Evolutionary conservation across 495 filamentous ascomycete genomes (phyloP).

Genomic region (Podospora bellae-mahoneyi): DNA sequence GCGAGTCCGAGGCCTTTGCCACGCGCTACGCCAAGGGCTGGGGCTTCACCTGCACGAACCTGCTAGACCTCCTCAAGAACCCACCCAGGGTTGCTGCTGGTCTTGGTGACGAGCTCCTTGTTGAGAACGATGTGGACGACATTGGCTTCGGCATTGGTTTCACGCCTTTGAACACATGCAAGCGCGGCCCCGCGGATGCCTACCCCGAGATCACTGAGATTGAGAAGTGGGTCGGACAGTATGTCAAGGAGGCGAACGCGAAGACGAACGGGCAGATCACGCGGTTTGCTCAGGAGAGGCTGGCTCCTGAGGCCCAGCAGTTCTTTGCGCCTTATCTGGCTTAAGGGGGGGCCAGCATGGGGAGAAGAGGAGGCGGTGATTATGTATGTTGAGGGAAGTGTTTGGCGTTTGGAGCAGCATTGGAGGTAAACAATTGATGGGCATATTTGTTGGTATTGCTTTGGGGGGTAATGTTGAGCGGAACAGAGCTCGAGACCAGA

Average conservation of each 20-base stretch:
- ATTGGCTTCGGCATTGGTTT: slow-evolving; percentile 91
- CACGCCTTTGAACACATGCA: slow-evolving; percentile 85
- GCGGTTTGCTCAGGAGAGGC: slow-evolving; percentile 36
- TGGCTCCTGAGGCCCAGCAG: slow-evolving; percentile 39
- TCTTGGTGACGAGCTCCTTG: slow-evolving; percentile 66
- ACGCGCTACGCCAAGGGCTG: slow-evolving; percentile 78
- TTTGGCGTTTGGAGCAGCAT: background rate
- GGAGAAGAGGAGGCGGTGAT: background rate
- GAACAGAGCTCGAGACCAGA: background rate
- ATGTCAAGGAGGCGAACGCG: slow-evolving; percentile 55
- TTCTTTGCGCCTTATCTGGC: slow-evolving; percentile 43
- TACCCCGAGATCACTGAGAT: slow-evolving; percentile 81
- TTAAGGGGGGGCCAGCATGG: slow-evolving; percentile 16
- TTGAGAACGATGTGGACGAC: slow-evolving; percentile 88
- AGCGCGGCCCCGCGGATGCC: slow-evolving; percentile 61
- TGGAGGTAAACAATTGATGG: background rate
- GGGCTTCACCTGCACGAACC: slow-evolving; percentile 77
- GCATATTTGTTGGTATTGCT: background rate
- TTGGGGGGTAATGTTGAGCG: background rate
- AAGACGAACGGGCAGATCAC: slow-evolving; percentile 41
- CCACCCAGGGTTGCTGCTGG: slow-evolving; percentile 66
- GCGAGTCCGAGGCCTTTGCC: slow-evolving; percentile 76
- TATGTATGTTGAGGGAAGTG: background rate
- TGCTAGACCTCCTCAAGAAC: slow-evolving; percentile 84
- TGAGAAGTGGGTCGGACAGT: slow-evolving; percentile 72